Evolutionary conservation across 495 filamentous ascomycete genomes (phyloP), one percentile per base, ranked within the genome.

Genomic region (Tuber brumale): DNA sequence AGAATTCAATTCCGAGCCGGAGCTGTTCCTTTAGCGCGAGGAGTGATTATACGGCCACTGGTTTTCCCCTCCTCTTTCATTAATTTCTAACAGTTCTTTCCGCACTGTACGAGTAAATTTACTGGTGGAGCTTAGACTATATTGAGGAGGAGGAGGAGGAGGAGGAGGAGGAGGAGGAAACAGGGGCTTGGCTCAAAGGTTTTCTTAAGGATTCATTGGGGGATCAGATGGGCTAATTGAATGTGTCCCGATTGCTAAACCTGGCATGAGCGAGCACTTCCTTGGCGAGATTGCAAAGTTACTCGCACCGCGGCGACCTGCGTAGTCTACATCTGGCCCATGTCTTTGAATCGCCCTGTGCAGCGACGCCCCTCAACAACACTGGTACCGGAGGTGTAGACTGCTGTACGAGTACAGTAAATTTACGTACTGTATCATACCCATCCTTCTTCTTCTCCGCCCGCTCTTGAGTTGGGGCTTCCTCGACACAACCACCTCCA

Each of bases 131-230:
- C 10, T 27, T 61, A 16, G 41, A 39, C 48, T 42, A n/a, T n/a
- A n/a, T n/a, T n/a, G 74, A 66, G 31, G 70, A 46, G 44, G 70
- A 61, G 44, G 70, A 46, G n/a, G 74, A 66, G 31, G 70, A 46
- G 44, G 70, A 61, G 44, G 70, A 46, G n/a, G 74, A 66, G 31
- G 70, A 46, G 44, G 70, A 61, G 44, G 70, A 46, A 23, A 61
- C 27, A 31, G 27, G 57, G 57, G 57, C 14, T 19, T 66, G 27
- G 57, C 57, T 35, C 27, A 31, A 16, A 51, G n/a, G 57, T 61
- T 61, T 61, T 4, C 57, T 61, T 16, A 16, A 27, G 27, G 31
- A 1, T 66, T 66, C 27, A 66, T 35, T 35, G 27, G 27, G 2
- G 27, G 27, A 19, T 27, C 57, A 66, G 57, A 66, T 66, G 19